Base-by-base conservation (phyloP, 257 asterid genomes). In the Cynanchum wilfordii region DNA sequence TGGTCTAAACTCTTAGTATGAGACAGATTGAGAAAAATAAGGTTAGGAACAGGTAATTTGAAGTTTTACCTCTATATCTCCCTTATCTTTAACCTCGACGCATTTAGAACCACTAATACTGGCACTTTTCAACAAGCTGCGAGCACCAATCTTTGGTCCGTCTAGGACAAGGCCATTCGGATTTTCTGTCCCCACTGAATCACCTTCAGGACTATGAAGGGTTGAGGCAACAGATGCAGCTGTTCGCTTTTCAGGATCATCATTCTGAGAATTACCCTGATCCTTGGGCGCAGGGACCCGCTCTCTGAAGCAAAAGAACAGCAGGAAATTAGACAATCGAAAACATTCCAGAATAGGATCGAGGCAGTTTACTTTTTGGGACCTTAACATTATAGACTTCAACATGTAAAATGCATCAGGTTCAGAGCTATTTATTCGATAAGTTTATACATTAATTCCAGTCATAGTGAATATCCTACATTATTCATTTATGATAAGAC, bases 101-200 rank as follows among this genome's bases (percentile, higher is more conserved):
- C 98, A 93, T 81, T 89, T 89, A 22, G 98, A 93, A 63, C 84
- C 98, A 68, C 98, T 93, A 69, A 90, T 93, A 69, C 96, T 93
- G 73, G 96, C 95, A 72, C 98, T 93, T 88, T 94, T 94, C 79
- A 91, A 85, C 89, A 94, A 85, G 88, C 97, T 86, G 56, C 96
- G 96, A 63, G 90, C 92, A 71, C 88, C 87, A 69, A 84, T 80
- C 63, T 36, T 54, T 70, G 79, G 81, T 66, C 85, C 89, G 76
- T 75, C 80, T 75, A 79, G 79, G 49, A 72, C 57, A 75, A 20
- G 74, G 44, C 76, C 84, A 49, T 81, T 82, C 4, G 67, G 19
- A 68, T 66, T 54, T 24, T 75, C 88, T 36, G 84, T 70, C 73
- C 87, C 89, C 51, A 78, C 89, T 3, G 81, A 76, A 44, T 82